Base-by-base conservation (phyloP, 164 flowering plant species). In the Annona cherimola region DNA sequence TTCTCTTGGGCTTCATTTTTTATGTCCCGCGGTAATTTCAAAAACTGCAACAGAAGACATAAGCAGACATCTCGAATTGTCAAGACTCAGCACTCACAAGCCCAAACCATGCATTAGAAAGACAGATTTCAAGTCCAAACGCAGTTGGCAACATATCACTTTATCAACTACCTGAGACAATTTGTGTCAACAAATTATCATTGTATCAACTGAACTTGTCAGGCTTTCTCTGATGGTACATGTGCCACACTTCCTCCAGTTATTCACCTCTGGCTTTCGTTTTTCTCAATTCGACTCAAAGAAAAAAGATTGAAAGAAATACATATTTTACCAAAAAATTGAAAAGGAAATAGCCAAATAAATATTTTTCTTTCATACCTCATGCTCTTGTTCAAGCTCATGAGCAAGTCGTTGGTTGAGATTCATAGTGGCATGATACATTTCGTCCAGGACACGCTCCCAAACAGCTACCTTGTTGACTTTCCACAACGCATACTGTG, bases 361-460 rank as follows among this genome's bases (percentile, higher is more conserved):
- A 64, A 12, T 64, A 35, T 64, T 5, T 26, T 26, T 26, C 0
- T 26, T 26, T 26, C 35, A 26, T 26, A 93, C 98, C 97, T 96
- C 96, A 12, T 82, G 81, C 45, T 81, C 86, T 68, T 83, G 77
- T 63, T 86, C 91, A 61, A 74, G 61, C 82, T 96, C 99, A 79
- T 84, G 62, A 55, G 82, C 73, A 69, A 74, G 45, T 57, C 97
- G 85, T n/a, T 74, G 80, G 60, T 79, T 78, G 83, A 93, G 74
- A 79, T 93, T 96, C 71, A 92, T 74, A 39, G 92, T 88, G 68
- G 93, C 92, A 85, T 96, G 99, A 79, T 82, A 89, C 97, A 93
- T 88, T 69, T 89, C 93, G 81, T 92, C 91, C 20, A 92, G 71
- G 66, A 90, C 76, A 64, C 79, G 83, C 68, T 78, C 74, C 87